phyloP scores from a whole-genome alignment of 1,284 basidiomycete species.

The Austroboletus olivaceoglutinosus region DNA sequence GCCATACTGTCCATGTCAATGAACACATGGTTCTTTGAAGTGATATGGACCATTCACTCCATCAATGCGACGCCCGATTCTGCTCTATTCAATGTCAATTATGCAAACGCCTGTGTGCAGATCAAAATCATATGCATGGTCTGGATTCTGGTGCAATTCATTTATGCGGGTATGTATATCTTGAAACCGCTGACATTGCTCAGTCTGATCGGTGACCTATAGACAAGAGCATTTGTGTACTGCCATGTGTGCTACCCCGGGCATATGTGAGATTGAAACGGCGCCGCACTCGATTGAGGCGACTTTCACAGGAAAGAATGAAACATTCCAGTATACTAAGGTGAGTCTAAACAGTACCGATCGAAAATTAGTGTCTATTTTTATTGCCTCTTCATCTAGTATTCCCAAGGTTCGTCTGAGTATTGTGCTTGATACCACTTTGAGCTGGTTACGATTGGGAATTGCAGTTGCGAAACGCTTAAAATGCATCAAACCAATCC shows the following conservation, averaged over 20 bases:
- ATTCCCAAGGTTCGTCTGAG: slow-evolving; percentile 25
- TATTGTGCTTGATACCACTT: not conserved
- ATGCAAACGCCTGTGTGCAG: slow-evolving; percentile 52
- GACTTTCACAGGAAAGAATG: slow-evolving; percentile 49
- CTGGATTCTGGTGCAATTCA: slow-evolving; percentile 42
- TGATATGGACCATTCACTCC: slow-evolving; percentile 43
- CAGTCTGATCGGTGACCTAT: slow-evolving; percentile 2
- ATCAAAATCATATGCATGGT: slow-evolving; percentile 53
- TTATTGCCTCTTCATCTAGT: slow-evolving; percentile 10
- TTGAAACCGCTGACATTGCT: not conserved
- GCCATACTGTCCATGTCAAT: not conserved
- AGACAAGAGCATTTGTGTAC: slow-evolving; percentile 53
- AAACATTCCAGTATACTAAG: slow-evolving; percentile 51
- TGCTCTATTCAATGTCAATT: slow-evolving; percentile 55
- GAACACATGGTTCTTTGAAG: slow-evolving; percentile 21
- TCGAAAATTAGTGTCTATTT: not conserved
- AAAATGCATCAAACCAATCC: slow-evolving; percentile 47
- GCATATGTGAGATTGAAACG: slow-evolving; percentile 58
- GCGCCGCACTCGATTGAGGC: slow-evolving; percentile 56
- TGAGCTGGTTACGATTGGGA: not conserved
- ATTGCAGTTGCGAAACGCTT: slow-evolving; percentile 47
- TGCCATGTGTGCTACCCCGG: slow-evolving; percentile 41
- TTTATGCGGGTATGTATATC: slow-evolving; percentile 54
- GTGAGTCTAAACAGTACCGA: slow-evolving; percentile 27
- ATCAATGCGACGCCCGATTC: slow-evolving; percentile 50